A percentile compares a stretch with the other conserved stretches of the same genome.
Conservation (phyloP, 805 yeast species). For the Zygoascus bituminiphila region DNA sequence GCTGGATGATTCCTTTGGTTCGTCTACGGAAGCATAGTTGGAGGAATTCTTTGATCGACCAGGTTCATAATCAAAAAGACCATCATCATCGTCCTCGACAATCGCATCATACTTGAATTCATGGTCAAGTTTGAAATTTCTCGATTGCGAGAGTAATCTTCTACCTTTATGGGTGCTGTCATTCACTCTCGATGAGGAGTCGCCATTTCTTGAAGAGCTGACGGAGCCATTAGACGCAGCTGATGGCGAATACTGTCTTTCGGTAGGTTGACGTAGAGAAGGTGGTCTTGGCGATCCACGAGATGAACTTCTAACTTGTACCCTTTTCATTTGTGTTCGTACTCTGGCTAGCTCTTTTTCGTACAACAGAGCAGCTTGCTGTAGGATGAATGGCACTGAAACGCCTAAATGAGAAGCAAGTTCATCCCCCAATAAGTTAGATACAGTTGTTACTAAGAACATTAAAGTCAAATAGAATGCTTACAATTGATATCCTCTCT, state of each 20-base stretch:
- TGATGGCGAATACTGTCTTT: not conserved
- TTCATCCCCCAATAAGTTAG: constrained; percentile 19
- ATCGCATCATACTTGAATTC: not conserved
- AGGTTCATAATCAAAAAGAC: not conserved
- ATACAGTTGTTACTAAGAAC: constrained; percentile 4
- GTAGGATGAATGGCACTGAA: constrained; percentile 29
- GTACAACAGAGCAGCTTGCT: constrained; percentile 37
- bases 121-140: not conserved
- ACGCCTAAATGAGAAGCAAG: constrained; percentile 32
- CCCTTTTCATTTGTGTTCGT: constrained; percentile 25
- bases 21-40: not conserved
- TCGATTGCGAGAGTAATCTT: not conserved
- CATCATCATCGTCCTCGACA: not conserved
- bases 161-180: not conserved
- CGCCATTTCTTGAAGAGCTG: not conserved
- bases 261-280: not conserved
- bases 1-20: not conserved
- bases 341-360: constrained; percentile 32
- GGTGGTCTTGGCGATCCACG: not conserved
- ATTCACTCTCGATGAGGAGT: not conserved
- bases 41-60: not conserved
- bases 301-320: constrained; percentile 2
- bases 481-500: constrained; percentile 29
- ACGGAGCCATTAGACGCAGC: not conserved
- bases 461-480: constrained; percentile 2